Evolutionary conservation across 306 rosid genomes (phyloP).

Genomic region (Acacia acuminata): DNA sequence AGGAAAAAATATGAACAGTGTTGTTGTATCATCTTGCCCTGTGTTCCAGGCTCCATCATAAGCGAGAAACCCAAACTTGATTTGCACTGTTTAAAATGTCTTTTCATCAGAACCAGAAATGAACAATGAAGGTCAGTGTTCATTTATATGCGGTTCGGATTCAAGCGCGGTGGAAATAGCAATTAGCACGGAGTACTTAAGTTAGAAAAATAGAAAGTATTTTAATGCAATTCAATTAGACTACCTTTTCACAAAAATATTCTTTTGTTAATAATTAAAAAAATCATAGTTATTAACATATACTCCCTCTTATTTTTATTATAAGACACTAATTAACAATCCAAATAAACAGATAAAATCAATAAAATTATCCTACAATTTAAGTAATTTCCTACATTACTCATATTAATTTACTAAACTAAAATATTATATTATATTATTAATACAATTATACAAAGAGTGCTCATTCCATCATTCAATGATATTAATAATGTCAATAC

Average conservation of each 20-base stretch:
- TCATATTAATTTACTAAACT: too few species aligned
- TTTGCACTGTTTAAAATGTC: background rate
- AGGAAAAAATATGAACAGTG: background rate
- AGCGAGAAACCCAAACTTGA: background rate
- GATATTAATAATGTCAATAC: too few species aligned
- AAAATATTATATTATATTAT: too few species aligned
- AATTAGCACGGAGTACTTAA: background rate
- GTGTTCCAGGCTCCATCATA: background rate
- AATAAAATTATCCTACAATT: too few species aligned
- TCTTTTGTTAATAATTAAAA: too few species aligned
- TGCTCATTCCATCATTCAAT: too few species aligned
- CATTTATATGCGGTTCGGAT: background rate
- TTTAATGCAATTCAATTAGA: background rate
- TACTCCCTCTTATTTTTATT: too few species aligned
- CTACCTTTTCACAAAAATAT: background rate
- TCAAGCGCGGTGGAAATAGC: background rate
- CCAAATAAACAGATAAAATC: too few species aligned
- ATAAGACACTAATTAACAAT: too few species aligned
- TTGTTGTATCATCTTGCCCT: background rate
- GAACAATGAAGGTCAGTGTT: background rate
- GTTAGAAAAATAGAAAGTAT: background rate
- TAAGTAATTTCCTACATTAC: too few species aligned
- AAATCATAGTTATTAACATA: too few species aligned
- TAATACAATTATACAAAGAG: too few species aligned
- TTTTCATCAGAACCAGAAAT: background rate